Conservation (phyloP, 352 stramenopile genomes). For the Phytophthora syringae region DNA sequence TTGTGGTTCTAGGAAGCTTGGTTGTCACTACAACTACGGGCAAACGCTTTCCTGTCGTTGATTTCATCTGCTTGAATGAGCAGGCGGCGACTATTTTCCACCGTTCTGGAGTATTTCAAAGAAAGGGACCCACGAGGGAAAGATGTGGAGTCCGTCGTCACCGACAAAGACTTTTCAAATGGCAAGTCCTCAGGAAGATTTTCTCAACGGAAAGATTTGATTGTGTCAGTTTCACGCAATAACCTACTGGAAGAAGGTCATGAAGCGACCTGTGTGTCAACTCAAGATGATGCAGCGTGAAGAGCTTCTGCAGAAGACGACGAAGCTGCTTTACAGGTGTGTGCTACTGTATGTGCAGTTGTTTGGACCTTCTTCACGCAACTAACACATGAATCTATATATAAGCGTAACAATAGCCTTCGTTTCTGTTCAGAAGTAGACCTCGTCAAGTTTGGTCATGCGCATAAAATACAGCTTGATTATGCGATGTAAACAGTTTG, state of each 20-base stretch:
- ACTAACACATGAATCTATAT: too few species aligned
- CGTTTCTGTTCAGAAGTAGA: too few species aligned
- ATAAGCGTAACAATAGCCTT: background rate
- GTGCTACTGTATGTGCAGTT: background rate
- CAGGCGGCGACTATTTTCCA: constrained; percentile 11
- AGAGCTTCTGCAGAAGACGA: background rate
- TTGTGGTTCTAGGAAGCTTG: background rate
- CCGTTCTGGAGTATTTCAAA: constrained; percentile 26
- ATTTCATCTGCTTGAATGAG: constrained; percentile 12
- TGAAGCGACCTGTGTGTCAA: constrained; percentile 4
- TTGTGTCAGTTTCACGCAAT: constrained; percentile 29
- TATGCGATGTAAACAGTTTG: too few species aligned
- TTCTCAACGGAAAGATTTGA: constrained; percentile 16
- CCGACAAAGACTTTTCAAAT: constrained; percentile 36
- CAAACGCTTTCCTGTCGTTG: background rate
- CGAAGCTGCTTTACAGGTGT: constrained; percentile 13
- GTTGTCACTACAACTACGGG: background rate
- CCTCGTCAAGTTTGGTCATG: too few species aligned
- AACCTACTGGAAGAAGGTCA: constrained; percentile 23
- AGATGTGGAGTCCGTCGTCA: constrained; percentile 7
- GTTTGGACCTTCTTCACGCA: too few species aligned
- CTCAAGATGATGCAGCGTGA: constrained; percentile 15
- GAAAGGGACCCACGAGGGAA: constrained; percentile 15
- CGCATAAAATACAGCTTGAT: too few species aligned
- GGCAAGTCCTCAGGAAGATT: constrained; percentile 9